Percentiles rank a stretch among this genome's conserved stretches.
Evolutionary conservation across 495 filamentous ascomycete genomes (phyloP).

Genomic region (Penicilliopsis zonata): DNA sequence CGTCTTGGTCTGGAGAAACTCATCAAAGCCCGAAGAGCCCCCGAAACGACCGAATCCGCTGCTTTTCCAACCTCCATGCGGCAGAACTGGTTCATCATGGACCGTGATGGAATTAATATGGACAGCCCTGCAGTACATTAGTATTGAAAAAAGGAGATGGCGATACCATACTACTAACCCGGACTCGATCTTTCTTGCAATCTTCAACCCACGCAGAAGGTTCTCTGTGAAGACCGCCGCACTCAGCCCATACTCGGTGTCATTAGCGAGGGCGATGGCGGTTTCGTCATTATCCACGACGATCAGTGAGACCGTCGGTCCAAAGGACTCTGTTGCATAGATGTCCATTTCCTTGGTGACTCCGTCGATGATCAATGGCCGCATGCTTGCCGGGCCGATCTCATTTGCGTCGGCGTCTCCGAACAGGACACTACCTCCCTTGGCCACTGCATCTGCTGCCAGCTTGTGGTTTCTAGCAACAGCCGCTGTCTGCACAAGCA

Average conservation of each 20-base stretch:
- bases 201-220: conserved; percentile 32
- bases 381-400: conserved; percentile 41
- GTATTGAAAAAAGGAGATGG: conserved; percentile 3
- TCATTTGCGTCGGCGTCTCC: conserved; percentile 42
- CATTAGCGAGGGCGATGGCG: conserved; percentile 36
- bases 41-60: conserved; percentile 72
- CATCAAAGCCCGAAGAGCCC: conserved; percentile 43
- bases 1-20: conserved; percentile 79
- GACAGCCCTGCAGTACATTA: conserved; percentile 39
- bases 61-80: conserved; percentile 79
- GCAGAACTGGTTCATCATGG: conserved; percentile 68
- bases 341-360: conserved; percentile 77
- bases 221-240: conserved; percentile 36
- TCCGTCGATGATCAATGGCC: conserved; percentile 55
- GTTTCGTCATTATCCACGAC: conserved; percentile 36
- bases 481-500: conserved; percentile 47
- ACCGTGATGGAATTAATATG: conserved; percentile 82
- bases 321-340: conserved; percentile 72
- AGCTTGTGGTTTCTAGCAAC: conserved; percentile 60
- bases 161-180: conserved; percentile 19
- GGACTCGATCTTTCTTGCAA: conserved; percentile 37
- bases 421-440: conserved; percentile 56
- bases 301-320: conserved; percentile 55
- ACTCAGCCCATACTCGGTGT: conserved; percentile 40
- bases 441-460: conserved; percentile 49